Base-by-base conservation (phyloP, 495 filamentous ascomycete species). In the Corynascus novoguineensis region DNA sequence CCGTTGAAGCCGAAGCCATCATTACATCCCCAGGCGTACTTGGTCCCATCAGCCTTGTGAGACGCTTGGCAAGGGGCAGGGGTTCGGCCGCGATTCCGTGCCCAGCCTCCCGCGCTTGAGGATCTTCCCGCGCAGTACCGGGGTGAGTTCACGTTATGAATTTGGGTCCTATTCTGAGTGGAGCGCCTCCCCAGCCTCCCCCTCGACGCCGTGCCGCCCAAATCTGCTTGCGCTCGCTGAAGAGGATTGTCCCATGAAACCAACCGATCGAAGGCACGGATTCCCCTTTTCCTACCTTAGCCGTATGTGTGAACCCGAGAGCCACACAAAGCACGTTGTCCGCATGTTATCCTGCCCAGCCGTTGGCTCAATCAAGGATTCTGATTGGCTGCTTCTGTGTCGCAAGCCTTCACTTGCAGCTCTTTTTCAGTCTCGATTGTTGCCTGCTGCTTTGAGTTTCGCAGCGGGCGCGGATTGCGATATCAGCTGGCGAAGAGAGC, bases 111-210 rank as follows among this genome's bases (percentile, higher is more conserved):
- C n/a, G n/a, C n/a, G n/a, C 42, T 52, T n/a, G 5, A n/a, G 19
- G 34, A 27, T 42, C 47, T 28, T 50, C 25, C 21, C 9, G 45
- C n/a, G 45, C 45, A n/a, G n/a, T n/a, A n/a, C n/a, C n/a, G n/a
- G n/a, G n/a, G n/a, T n/a, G n/a, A n/a, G n/a, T n/a, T n/a, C n/a
- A n/a, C n/a, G n/a, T n/a, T n/a, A n/a, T n/a, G n/a, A n/a, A n/a
- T n/a, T n/a, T n/a, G n/a, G n/a, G n/a, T n/a, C n/a, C 32, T 53
- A 53, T 48, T 55, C 53, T 55, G 32, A 58, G 56, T 58, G 56
- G 56, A 37, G 47, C 49, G 53, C 42, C 53, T 58, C 41, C 56
- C 56, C 56, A 58, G 46, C 56, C 56, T 58, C 56, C 56, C 38
- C 48, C 50, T 53, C 31, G 32, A n/a, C 3, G 32, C 34, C 15